Percentiles rank a stretch among this genome's conserved stretches.
Conservation (phyloP, 1,139 yeast genomes). For the Scheffersomyces insectosa region DNA sequence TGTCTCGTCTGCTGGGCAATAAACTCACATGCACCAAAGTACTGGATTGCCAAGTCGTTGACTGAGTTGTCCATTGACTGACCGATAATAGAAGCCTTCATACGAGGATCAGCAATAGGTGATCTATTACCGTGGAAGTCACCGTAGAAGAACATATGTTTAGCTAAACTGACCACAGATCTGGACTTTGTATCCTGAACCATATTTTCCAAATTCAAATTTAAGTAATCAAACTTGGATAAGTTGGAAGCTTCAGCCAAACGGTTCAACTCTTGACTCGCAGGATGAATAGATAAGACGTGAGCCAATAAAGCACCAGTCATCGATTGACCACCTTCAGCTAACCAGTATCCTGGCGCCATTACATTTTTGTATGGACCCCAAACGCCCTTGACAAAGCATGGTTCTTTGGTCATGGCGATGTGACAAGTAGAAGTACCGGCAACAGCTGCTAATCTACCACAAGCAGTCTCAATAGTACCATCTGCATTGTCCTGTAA, state of each 20-base stretch:
- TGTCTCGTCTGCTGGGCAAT: conserved; percentile 98
- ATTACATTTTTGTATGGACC: conserved; percentile 95
- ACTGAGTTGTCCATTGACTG: conserved; percentile 87
- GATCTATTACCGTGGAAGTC: conserved; percentile 96
- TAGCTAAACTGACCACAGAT: conserved; percentile 78
- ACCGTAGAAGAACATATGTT: conserved; percentile 88
- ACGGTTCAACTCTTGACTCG: conserved; percentile 67
- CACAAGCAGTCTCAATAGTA: conserved; percentile 62
- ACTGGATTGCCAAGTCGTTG: conserved; percentile 80
- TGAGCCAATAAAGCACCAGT: conserved; percentile 94
- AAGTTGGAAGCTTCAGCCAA: conserved; percentile 63
- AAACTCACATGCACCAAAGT: conserved; percentile 93
- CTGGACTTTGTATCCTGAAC: conserved; percentile 56
- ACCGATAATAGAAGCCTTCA: conserved; percentile 94
- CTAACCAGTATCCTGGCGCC: conserved; percentile 88
- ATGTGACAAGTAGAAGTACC: conserved; percentile 98
- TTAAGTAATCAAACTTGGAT: conserved; percentile 81
- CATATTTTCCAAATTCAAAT: conserved; percentile 69
- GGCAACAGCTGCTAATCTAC: conserved; percentile 95
- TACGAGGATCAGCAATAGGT: conserved; percentile 90
- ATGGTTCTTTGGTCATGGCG: conserved; percentile 79
- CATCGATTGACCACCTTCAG: conserved; percentile 99
- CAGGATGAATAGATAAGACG: conserved; percentile 89
- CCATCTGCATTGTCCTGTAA: conserved; percentile 32
- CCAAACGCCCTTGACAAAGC: conserved; percentile 97